Evolutionary conservation across 352 stramenopile species (phyloP), one percentile per base, ranked within the genome.

Genomic region (Phytophthora europaea): DNA sequence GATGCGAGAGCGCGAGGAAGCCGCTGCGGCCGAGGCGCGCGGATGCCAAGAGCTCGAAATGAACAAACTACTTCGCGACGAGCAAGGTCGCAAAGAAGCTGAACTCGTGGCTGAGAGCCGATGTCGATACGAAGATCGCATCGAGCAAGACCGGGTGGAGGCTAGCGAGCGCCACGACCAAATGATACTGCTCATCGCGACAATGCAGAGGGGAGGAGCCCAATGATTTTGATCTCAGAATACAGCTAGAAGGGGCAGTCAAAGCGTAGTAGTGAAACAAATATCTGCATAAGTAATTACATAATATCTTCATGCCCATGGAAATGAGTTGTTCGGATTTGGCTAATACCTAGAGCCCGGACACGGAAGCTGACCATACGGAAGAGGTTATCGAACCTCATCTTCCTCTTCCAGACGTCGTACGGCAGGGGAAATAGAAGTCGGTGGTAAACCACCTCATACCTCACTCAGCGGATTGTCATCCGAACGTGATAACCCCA

Each of bases 301-400:
- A 52, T 40, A n/a, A 36, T 28, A 26, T 43, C 38, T 18, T 63
- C 38, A 13, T 22, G 0, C 7, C 56, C 56, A 18, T 63, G 38
- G 3, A 63, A 63, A 26, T 63, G 38, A 13, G 56, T 63, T 8
- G 38, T 53, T n/a, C 56, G 10, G 13, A 63, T 63, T 28, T 63
- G 5, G 38, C n/a, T 63, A 1, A 63, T 63, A 18, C 38, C 58
- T 34, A 65, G 26, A 9, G 18, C 33, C 18, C 57, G 34, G 6
- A 51, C 34, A 3, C 23, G 16, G 18, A 34, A 52, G 34, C 38
- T 62, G 6, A 36, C 20, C 9, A 62, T 15, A 9, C 36, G 33
- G 23, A 62, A 62, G 2, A 51, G 55, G 6, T 62, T 62, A 34
- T 22, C 36, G 0, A 60, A 31, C 28, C 53, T 38, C 2, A 20